These are phyloP conservation scores for Cystofilobasidium bisporidii DNA, from an alignment of 768 basidiomycete species.

Conservation along the genomic window DNA sequence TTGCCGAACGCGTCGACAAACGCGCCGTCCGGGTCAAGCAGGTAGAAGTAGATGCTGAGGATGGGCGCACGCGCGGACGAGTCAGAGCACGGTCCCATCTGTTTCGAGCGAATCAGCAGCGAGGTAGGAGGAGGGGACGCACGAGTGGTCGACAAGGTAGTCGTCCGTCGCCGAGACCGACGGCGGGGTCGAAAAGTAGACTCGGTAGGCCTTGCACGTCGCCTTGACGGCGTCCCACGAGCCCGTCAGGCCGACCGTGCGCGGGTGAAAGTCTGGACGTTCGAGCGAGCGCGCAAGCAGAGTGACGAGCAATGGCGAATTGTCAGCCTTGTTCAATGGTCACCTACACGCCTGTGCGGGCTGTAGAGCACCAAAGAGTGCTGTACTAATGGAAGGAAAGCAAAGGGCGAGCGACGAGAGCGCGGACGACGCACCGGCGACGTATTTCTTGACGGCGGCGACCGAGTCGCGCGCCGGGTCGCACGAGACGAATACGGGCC, in stretches of 20 bases:
- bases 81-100: too few species aligned
- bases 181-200: constrained; percentile 90
- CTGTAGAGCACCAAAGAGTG: too few species aligned
- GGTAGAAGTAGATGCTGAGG: constrained; percentile 82
- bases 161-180: constrained; percentile 69
- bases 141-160: constrained; percentile 76
- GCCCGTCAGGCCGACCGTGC: constrained; percentile 78
- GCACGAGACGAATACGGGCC: constrained; percentile 89
- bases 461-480: constrained; percentile 86
- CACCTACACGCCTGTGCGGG: too few species aligned
- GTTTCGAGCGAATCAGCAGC: too few species aligned
- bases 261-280: constrained; percentile 80
- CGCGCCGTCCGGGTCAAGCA: constrained; percentile 89
- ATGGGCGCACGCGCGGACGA: neutral
- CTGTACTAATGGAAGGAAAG: neutral
- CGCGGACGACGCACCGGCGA: constrained; percentile 42
- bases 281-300: neutral
- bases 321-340: too few species aligned
- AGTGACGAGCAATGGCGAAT: too few species aligned
- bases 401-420: neutral
- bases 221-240: constrained; percentile 74
- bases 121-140: constrained; percentile 30
- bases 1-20: constrained; percentile 98
- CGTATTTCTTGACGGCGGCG: constrained; percentile 44
- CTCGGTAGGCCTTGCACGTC: constrained; percentile 88